Percentiles rank a stretch among this genome's conserved stretches.
Conservation (phyloP, 148 eudicot species). For the Rhododendron vialii region DNA sequence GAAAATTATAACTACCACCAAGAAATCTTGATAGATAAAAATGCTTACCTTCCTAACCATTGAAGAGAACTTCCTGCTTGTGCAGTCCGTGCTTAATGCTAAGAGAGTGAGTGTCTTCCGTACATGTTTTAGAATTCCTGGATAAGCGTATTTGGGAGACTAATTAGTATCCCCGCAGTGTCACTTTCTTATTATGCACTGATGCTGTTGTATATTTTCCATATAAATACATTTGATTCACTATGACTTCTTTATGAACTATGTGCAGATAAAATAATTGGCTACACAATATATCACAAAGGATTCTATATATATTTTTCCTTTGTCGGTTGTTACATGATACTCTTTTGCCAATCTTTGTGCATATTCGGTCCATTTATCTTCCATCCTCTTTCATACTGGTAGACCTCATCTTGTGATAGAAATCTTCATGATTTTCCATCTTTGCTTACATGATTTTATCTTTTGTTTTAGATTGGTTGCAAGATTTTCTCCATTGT, state of each 20-base stretch:
- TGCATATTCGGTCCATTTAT: neutral
- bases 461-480: neutral
- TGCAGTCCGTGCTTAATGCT: constrained; percentile 19
- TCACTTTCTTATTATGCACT: neutral
- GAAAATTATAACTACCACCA: constrained; percentile 10
- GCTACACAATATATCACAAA: neutral
- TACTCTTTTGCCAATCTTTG: neutral
- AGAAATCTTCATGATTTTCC: neutral
- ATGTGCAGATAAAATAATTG: neutral
- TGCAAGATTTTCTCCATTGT: neutral
- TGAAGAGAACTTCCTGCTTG: constrained; percentile 15
- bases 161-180: neutral
- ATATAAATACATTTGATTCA: neutral
- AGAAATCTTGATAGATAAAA: neutral
- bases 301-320: neutral
- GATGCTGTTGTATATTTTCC: neutral
- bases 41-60: neutral
- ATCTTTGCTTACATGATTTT: neutral
- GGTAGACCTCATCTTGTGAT: neutral
- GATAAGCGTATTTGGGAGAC: neutral
- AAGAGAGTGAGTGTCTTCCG: constrained; percentile 10
- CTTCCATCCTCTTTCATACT: neutral
- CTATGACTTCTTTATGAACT: neutral
- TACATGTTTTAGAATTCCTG: neutral
- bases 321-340: neutral